Conservation (phyloP, 163 green algal genomes). For the Scenedesmus sp. region DNA sequence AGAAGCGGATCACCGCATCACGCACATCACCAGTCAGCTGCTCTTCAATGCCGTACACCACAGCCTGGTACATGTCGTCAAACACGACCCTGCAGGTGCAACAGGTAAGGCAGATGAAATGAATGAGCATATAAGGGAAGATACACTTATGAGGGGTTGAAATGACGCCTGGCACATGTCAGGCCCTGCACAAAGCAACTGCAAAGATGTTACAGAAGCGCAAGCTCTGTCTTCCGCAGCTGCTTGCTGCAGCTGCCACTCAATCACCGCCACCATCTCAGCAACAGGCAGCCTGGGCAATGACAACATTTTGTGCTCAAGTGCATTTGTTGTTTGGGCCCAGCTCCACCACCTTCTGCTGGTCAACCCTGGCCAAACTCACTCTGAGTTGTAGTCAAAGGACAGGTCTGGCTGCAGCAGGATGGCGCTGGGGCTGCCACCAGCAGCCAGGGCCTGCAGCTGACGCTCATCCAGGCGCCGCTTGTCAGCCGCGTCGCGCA, state of each 20-base stretch:
- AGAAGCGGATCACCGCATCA: conserved; percentile 56
- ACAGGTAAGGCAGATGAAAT: background rate
- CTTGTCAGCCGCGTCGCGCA: conserved; percentile 86
- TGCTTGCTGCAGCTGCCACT: background rate
- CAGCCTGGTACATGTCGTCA: conserved; percentile 85
- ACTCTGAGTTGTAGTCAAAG: conserved; percentile 78
- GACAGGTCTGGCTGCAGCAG: conserved; percentile 72
- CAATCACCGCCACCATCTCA: background rate
- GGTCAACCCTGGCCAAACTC: background rate
- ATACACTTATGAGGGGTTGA: background rate
- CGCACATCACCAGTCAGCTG: conserved; percentile 71
- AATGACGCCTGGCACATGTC: background rate
- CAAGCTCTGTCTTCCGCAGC: background rate
- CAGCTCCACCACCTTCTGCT: background rate
- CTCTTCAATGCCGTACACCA: conserved; percentile 89
- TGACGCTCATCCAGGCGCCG: conserved; percentile 63
- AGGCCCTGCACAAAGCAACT: too few relatives aligned
- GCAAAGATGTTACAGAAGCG: too few relatives aligned
- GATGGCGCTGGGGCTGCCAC: conserved; percentile 53
- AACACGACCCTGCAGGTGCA: conserved; percentile 64
- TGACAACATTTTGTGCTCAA: background rate
- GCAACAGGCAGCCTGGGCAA: background rate
- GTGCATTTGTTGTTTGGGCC: background rate
- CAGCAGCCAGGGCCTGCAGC: conserved; percentile 56
- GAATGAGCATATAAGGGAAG: background rate